Conservation (phyloP, 257 asterid genomes). For the Solanum dulcamara region DNA sequence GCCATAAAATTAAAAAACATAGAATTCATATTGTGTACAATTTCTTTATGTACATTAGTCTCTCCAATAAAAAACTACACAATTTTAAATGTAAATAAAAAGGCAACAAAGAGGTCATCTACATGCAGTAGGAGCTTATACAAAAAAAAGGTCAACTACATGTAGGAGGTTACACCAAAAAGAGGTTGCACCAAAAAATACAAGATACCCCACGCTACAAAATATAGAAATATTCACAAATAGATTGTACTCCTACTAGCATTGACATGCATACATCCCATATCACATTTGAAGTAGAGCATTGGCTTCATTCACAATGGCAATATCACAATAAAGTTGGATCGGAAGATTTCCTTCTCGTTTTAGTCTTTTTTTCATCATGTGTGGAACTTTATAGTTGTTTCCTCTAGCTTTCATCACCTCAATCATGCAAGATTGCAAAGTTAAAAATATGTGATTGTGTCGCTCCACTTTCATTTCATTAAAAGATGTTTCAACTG, state of each 20-base stretch:
- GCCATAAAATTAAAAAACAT: neutral
- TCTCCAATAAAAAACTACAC: neutral
- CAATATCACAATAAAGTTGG: neutral
- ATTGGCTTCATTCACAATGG: neutral
- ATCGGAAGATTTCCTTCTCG: neutral
- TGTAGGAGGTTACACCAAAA: neutral
- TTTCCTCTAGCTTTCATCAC: neutral
- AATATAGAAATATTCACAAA: neutral
- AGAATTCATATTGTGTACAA: neutral
- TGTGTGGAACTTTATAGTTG: neutral
- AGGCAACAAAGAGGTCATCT: neutral
- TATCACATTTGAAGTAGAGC: neutral
- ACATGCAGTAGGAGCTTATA: neutral
- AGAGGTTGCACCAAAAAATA: neutral
- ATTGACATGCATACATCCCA: neutral
- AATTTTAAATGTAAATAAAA: no score
- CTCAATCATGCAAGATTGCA: neutral
- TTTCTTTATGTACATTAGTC: neutral
- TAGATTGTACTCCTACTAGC: neutral
- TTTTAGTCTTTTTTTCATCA: neutral
- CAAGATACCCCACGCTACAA: neutral
- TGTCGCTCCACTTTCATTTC: neutral
- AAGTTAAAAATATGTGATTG: neutral
- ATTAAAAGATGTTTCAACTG: neutral
- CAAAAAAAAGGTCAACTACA: neutral